Percentiles rank a stretch among this genome's conserved stretches.
Evolutionary conservation across 139 green algal species (phyloP).

Genomic region (Gonium pectorale): DNA sequence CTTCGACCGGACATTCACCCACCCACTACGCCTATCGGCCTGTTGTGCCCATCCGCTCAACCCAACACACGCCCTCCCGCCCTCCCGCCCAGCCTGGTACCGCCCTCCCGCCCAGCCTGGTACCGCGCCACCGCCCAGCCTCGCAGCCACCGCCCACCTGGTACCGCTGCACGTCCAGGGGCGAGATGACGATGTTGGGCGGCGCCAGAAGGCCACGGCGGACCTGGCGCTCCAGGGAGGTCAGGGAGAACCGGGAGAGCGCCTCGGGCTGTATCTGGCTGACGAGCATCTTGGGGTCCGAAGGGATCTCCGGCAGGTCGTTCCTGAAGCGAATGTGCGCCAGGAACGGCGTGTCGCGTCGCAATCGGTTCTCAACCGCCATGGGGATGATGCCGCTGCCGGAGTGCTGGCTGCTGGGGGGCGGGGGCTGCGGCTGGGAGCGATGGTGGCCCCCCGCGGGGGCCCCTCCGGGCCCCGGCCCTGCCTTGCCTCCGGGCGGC

Average conservation of each 20-base stretch:
- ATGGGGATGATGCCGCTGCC: slow-evolving; percentile 11
- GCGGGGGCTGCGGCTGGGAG: background rate
- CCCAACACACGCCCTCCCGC: too few relatives aligned
- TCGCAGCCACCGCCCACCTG: slow-evolving; percentile 26
- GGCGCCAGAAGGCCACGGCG: slow-evolving; percentile 70
- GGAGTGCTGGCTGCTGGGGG: background rate
- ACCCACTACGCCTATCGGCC: too few relatives aligned
- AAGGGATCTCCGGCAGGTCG: slow-evolving; percentile 80
- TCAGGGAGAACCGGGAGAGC: slow-evolving; percentile 71
- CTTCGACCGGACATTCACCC: too few relatives aligned
- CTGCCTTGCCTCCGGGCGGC: background rate
- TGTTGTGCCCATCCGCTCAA: too few relatives aligned
- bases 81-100: too few relatives aligned
- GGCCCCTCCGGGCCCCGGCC: background rate
- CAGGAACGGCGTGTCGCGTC: slow-evolving; percentile 73
- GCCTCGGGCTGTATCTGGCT: slow-evolving; percentile 54
- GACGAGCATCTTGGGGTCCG: slow-evolving; percentile 83
- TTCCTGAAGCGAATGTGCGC: slow-evolving; percentile 77
- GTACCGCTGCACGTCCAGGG: slow-evolving; percentile 76
- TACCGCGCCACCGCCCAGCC: too few relatives aligned
- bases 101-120: too few relatives aligned
- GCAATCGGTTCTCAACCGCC: slow-evolving; percentile 50
- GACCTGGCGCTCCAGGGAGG: slow-evolving; percentile 69
- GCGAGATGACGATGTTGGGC: slow-evolving; percentile 68
- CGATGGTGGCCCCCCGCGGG: background rate